These are phyloP conservation scores for Zalaria obscura DNA, from an alignment of 2,329 filamentous ascomycete genomes.

Conservation along the genomic window DNA sequence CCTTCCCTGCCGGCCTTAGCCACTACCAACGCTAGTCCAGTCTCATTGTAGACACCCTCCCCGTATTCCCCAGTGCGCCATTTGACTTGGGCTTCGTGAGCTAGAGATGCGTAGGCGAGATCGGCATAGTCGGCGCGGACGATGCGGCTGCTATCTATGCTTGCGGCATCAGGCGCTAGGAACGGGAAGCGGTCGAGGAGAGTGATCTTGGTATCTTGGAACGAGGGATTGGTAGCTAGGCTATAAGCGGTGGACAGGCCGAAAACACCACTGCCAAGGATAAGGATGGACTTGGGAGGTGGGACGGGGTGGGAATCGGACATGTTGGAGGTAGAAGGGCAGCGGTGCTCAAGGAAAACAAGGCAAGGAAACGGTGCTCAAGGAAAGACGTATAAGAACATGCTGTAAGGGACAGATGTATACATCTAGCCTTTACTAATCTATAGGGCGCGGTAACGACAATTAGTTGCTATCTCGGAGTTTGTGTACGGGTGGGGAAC, in stretches of 20 bases:
- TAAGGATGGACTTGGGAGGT: conserved; percentile 30
- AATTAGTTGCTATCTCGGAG: too few relatives aligned
- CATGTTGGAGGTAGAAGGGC: background rate
- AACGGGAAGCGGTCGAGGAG: conserved; percentile 44
- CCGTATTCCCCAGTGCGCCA: conserved; percentile 53
- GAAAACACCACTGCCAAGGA: conserved; percentile 39
- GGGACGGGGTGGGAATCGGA: conserved; percentile 4
- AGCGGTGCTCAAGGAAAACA: background rate
- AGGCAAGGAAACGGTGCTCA: background rate
- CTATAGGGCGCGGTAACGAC: too few relatives aligned
- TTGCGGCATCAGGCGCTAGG: conserved; percentile 38
- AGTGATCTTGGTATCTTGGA: conserved; percentile 38
- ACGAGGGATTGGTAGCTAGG: conserved; percentile 46
- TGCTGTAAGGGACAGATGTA: too few relatives aligned
- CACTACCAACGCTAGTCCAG: conserved; percentile 52
- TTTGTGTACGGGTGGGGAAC: too few relatives aligned
- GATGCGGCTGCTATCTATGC: conserved; percentile 45
- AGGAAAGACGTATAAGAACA: too few relatives aligned
- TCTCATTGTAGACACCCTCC: conserved; percentile 55
- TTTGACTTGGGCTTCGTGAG: conserved; percentile 50
- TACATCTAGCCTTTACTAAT: too few relatives aligned
- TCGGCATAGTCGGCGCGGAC: conserved; percentile 69
- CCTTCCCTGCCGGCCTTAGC: conserved; percentile 17
- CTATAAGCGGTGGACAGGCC: conserved; percentile 54
- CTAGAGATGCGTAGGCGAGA: conserved; percentile 60